Conservation (phyloP, 2,329 filamentous ascomycete species). For the Scopulariopsis brevicaulis region DNA sequence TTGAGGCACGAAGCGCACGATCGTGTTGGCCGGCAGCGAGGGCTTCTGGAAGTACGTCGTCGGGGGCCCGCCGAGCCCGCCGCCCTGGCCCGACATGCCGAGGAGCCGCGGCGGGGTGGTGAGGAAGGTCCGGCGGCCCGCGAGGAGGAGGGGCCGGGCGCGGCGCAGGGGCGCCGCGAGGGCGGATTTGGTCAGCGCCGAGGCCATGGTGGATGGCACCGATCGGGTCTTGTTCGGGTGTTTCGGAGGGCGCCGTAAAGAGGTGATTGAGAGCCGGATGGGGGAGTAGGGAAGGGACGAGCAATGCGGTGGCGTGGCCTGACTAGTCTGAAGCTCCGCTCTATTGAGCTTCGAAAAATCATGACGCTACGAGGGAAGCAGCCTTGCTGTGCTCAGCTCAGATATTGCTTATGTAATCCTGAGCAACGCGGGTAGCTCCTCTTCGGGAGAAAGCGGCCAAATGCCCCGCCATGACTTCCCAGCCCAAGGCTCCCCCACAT, state of each 20-base stretch:
- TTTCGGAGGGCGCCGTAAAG: background rate
- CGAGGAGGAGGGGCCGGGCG: conserved; percentile 4
- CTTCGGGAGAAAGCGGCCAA: background rate
- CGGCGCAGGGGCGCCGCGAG: conserved; percentile 5
- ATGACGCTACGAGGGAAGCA: background rate
- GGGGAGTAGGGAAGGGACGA: background rate
- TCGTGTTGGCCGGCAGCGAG: conserved; percentile 78
- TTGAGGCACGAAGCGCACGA: conserved; percentile 96
- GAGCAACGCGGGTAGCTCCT: background rate
- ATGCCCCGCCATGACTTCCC: background rate
- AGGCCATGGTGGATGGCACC: background rate
- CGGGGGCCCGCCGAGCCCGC: conserved; percentile 14
- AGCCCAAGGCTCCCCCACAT: background rate
- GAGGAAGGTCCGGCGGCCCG: conserved; percentile 11
- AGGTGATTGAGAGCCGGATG: background rate
- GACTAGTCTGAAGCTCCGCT: background rate
- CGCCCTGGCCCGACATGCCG: background rate
- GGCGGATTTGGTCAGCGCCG: conserved; percentile 4
- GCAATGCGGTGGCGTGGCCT: background rate
- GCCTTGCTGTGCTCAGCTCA: background rate
- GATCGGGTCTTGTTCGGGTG: background rate
- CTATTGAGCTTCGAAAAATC: background rate
- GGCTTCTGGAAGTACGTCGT: conserved; percentile 72
- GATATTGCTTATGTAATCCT: background rate
- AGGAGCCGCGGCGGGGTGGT: background rate